Conservation (phyloP, 768 basidiomycete species). For the Boletus rex-veris region DNA sequence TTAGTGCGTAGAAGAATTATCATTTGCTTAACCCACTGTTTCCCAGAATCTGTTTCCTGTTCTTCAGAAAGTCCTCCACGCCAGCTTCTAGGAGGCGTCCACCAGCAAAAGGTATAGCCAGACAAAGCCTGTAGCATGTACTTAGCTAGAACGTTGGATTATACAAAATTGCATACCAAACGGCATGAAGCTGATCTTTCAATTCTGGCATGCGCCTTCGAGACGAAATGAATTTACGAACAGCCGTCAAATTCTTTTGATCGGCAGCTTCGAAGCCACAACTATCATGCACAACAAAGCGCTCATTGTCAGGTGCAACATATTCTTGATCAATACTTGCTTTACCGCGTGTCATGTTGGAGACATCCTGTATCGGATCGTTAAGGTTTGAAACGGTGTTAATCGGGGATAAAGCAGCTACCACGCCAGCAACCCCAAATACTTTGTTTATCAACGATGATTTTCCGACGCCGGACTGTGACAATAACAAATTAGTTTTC, state of each 20-base stretch:
- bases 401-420: neutral
- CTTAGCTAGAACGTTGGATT: neutral
- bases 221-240: neutral
- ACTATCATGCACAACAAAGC: constrained; percentile 5
- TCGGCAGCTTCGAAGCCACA: constrained; percentile 6
- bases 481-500: neutral
- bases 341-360: neutral
- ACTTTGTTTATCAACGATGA: neutral
- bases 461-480: too few species aligned
- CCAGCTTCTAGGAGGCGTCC: neutral
- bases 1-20: too few species aligned
- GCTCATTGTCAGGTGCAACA: neutral
- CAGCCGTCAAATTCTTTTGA: neutral
- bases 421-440: constrained; percentile 2
- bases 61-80: neutral
- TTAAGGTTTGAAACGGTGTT: neutral
- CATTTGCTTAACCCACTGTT: neutral
- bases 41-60: constrained; percentile 2
- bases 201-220: neutral
- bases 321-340: neutral
- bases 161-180: neutral
- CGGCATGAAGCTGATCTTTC: constrained; percentile 3
- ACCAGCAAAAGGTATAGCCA: neutral
- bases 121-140: neutral
- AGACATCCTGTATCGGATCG: neutral